A percentile compares a stretch with the other conserved stretches of the same genome.
phyloP scores from a whole-genome alignment of 2,329 filamentous ascomycete species.

The Clarireedia paspali region DNA sequence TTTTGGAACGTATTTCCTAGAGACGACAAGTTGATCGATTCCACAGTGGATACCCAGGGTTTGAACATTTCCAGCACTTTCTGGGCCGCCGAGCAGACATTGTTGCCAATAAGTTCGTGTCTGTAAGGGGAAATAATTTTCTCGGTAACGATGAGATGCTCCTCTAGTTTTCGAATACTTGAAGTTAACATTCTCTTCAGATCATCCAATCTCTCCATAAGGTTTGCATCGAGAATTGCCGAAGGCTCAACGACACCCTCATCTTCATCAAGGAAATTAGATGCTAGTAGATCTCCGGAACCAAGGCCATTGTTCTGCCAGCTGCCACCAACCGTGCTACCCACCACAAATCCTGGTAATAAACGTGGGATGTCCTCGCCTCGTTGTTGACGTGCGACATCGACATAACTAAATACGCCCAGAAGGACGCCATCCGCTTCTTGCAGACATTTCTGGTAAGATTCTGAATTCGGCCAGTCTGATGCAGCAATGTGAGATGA shows the following conservation, averaged over 20 bases:
- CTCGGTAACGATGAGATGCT: slow-evolving; percentile 68
- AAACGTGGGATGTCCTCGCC: slow-evolving; percentile 91
- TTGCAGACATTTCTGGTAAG: slow-evolving; percentile 87
- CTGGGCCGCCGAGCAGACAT: slow-evolving; percentile 68
- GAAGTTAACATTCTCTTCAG: slow-evolving; percentile 78
- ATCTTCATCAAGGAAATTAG: slow-evolving; percentile 80
- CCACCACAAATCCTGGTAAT: slow-evolving; percentile 86
- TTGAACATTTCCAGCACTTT: slow-evolving; percentile 84
- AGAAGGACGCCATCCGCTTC: slow-evolving; percentile 95
- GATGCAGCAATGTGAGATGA: slow-evolving; percentile 96
- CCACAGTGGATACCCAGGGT: slow-evolving; percentile 81
- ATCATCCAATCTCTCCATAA: slow-evolving; percentile 80
- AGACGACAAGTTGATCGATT: slow-evolving; percentile 82
- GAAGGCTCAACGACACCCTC: slow-evolving; percentile 66
- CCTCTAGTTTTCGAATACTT: slow-evolving; percentile 79
- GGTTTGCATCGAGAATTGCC: slow-evolving; percentile 62
- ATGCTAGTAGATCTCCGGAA: slow-evolving; percentile 62
- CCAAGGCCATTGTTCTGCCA: slow-evolving; percentile 71
- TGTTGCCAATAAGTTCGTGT: slow-evolving; percentile 75
- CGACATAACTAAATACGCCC: slow-evolving; percentile 92
- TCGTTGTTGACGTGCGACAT: slow-evolving; percentile 86
- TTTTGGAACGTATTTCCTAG: slow-evolving; percentile 73
- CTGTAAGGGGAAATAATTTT: slow-evolving; percentile 73
- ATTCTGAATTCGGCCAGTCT: slow-evolving; percentile 91
- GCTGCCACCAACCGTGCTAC: slow-evolving; percentile 74